phyloP scores from a whole-genome alignment of 176 grass and related monocot genomes.

The Leersia perrieri region DNA sequence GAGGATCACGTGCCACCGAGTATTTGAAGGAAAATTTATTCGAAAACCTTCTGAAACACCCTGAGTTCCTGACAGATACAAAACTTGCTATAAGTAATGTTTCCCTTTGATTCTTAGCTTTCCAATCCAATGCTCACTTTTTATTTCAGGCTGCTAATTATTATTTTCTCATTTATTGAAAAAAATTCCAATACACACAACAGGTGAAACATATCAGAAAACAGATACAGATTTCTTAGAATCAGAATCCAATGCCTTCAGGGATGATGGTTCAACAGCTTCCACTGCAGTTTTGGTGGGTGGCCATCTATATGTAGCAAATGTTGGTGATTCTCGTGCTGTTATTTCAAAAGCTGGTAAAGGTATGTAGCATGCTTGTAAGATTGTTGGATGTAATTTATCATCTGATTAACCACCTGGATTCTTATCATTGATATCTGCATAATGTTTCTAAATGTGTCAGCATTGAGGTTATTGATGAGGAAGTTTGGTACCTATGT shows the following conservation, averaged over 20 bases:
- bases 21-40: slow-evolving; percentile 93
- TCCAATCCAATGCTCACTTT: slow-evolving; percentile 20
- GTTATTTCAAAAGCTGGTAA: slow-evolving; percentile 88
- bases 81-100: slow-evolving; percentile 86
- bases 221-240: slow-evolving; percentile 87
- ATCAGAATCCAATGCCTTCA: slow-evolving; percentile 63
- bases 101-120: slow-evolving; percentile 10
- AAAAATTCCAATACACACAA: slow-evolving; percentile 17
- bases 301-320: slow-evolving; percentile 86
- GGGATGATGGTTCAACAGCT: slow-evolving; percentile 94
- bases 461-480: neutral
- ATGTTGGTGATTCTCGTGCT: slow-evolving; percentile 91
- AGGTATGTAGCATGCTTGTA: slow-evolving; percentile 61
- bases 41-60: slow-evolving; percentile 89
- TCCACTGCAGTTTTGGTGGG: slow-evolving; percentile 90
- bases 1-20: slow-evolving; percentile 77
- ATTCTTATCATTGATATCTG: neutral
- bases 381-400: slow-evolving; percentile 15
- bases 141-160: neutral
- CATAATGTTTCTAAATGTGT: slow-evolving; percentile 1
- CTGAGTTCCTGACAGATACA: slow-evolving; percentile 82
- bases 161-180: slow-evolving; percentile 23
- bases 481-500: slow-evolving; percentile 13
- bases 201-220: slow-evolving; percentile 86
- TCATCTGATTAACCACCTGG: neutral